Evolutionary conservation across 108 stramenopile species (phyloP), one percentile per base, ranked within the genome.

Genomic region (Nitzschia inconspicua): DNA sequence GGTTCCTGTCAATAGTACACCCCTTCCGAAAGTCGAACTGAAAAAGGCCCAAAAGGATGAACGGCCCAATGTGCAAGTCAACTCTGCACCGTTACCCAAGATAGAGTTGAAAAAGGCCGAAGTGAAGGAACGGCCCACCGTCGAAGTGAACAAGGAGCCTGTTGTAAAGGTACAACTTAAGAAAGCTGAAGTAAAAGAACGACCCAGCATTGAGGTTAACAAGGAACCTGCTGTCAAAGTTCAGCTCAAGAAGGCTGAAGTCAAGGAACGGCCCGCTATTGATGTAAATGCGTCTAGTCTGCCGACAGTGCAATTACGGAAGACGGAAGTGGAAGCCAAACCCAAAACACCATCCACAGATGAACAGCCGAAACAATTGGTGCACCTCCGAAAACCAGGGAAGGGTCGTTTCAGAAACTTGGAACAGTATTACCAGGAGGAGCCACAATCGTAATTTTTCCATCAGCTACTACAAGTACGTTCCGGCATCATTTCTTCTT

Each of bases 361-460:
- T 9, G 48, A 50, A 50, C 27, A 50, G 30, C 48, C 48, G 27
- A 50, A 50, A 26, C 10, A 29, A 18, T 29, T 50, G 48, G 48
- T n/a, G 27, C 26, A 50, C 19, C 25, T 50, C 3, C 48, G 48
- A 4, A 50, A 50, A 26, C 48, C 48, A 6, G 48, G 48, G 5
- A 50, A 50, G 48, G 48, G 48, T 29, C 48, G 48, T 27, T 50
- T 50, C 25, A 5, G 24, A 4, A 50, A 50, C 30, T 26, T 50
- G 23, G 48, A 50, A 28, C 48, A 50, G n/a, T 50, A 26, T 26
- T 50, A 50, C 37, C 11, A 39, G 9, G 9, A 39, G 37, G 11
- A 11, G 11, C 11, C 11, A 11, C 37, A 39, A 11, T 39, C 11
- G 9, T 9, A 11, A 39, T 39, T 39, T 9, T 39, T 39, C 11